Evolutionary conservation across 495 filamentous ascomycete genomes (phyloP), one percentile per base, ranked within the genome.

Genomic region (Trichodelitschia bisporula): DNA sequence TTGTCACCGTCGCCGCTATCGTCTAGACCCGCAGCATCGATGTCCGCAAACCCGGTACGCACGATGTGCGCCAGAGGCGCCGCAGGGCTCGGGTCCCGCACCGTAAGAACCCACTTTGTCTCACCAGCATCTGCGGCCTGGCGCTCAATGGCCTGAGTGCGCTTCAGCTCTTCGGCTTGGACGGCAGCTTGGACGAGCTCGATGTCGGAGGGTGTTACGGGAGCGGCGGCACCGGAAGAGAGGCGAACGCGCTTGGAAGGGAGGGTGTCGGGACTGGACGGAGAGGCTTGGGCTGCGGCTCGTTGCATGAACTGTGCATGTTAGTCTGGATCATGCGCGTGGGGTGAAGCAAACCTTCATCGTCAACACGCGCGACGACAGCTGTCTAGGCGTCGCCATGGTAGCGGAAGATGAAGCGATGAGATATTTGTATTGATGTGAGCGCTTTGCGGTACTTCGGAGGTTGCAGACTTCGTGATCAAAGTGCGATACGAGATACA

Each of bases 231-330:
- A 38, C 51, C 49, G 29, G 43, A 45, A 2, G 58, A 62, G 1
- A 59, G 26, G 18, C 58, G 45, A 11, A 48, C 50, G 12, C 55
- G 53, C 31, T 66, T 66, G 4, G 57, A 47, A 5, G 43, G 42
- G 26, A 61, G 48, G 20, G 57, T 42, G 33, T 39, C 34, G 37
- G 47, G n/a, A n/a, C n/a, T 39, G 46, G 51, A 36, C 39, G 36
- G 56, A 37, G 44, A 43, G 39, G 42, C 58, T 40, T 49, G 45
- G 1, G 49, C 36, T 4, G 62, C 77, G 30, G 76, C 75, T 39
- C 86, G 67, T 62, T 92, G 86, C 86, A 97, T 97, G 51, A 97
- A 97, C 66, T 77, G 30, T 10, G 30, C 1, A 3, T 15, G 13
- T 31, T 9, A 20, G 36, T 28, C 18, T 10, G 14, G 31, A 26